A percentile compares a stretch with the other conserved stretches of the same genome.
Evolutionary conservation across 306 rosid genomes (phyloP).

Genomic region (Argentina anserina): DNA sequence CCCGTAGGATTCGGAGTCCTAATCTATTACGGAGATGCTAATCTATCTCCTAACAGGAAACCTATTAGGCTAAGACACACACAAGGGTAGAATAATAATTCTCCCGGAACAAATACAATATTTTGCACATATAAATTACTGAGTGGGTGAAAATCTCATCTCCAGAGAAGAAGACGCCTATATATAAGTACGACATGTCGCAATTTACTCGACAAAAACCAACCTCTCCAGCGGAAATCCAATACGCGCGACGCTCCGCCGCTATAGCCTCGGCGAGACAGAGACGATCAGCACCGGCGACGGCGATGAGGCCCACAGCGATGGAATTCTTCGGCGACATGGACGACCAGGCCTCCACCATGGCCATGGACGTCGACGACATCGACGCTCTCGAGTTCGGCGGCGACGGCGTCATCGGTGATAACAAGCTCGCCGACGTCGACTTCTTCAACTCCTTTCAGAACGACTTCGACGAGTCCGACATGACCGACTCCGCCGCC

Average conservation of each 20-base stretch:
- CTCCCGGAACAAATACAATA: too few relatives aligned
- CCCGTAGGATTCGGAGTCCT: too few relatives aligned
- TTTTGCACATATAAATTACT: too few relatives aligned
- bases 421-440: slow-evolving; percentile 71
- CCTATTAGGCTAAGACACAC: too few relatives aligned
- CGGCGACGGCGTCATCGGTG: slow-evolving; percentile 57
- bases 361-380: slow-evolving; percentile 95
- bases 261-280: background rate
- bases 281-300: background rate
- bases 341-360: slow-evolving; percentile 74
- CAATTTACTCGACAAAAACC: background rate
- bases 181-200: slow-evolving; percentile 8
- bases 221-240: background rate
- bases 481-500: slow-evolving; percentile 37
- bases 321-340: slow-evolving; percentile 74
- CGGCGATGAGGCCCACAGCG: slow-evolving; percentile 47
- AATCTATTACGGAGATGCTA: too few relatives aligned
- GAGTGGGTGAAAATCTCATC: background rate
- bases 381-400: slow-evolving; percentile 61
- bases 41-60: too few relatives aligned
- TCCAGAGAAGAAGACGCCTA: background rate
- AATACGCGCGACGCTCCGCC: background rate
- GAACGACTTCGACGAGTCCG: slow-evolving; percentile 81
- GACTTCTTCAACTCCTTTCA: slow-evolving; percentile 74
- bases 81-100: too few relatives aligned